Base-by-base conservation (phyloP, 1,139 yeast species). In the Chernovozyma sophiae-reginae region DNA sequence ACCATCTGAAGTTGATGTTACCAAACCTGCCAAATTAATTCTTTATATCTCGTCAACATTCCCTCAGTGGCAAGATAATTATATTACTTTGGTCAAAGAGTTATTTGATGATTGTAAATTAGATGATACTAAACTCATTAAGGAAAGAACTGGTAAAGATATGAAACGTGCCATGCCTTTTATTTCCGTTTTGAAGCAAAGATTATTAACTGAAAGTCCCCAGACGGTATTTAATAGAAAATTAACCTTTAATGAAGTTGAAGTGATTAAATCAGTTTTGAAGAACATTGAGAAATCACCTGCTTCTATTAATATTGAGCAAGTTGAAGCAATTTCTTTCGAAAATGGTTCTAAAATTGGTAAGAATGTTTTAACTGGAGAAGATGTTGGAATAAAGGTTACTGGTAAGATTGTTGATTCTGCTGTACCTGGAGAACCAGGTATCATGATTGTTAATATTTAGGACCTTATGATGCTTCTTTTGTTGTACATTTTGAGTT, bases 81-180 rank as follows among this genome's bases (percentile, higher is more conserved):
- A 87, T 64, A 81, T 92, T 53, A 92, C 86, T 47, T 64, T 92
- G 42, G 94, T 87, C 26, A 79, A 89, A 51, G 82, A 84, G 48
- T 73, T 89, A 48, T 86, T 84, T 55, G 92, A 83, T 47, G 60
- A 59, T 33, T 79, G 77, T 20, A 60, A 73, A 24, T 68, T 84
- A 50, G 70, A 78, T 43, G 89, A 83, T 56, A 80, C 72, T 62
- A 74, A 73, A 50, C 64, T 62, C 40, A 68, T 84, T 46, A 81
- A 75, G 58, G 72, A 76, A 46, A 76, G 67, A 54, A 80, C 84
- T 42, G 84, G 84, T 45, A 80, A 79, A 58, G 92, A 84, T 52
- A 79, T 90, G 83, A 89, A 89, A 74, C 81, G 95, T 51, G 97
- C 96, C 44, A 92, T 94, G 98, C 97, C 97, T 43, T 92, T 90